Evolutionary conservation across 164 flowering plant genomes (phyloP), one percentile per base, ranked within the genome.

Genomic region (Umbellularia californica): DNA sequence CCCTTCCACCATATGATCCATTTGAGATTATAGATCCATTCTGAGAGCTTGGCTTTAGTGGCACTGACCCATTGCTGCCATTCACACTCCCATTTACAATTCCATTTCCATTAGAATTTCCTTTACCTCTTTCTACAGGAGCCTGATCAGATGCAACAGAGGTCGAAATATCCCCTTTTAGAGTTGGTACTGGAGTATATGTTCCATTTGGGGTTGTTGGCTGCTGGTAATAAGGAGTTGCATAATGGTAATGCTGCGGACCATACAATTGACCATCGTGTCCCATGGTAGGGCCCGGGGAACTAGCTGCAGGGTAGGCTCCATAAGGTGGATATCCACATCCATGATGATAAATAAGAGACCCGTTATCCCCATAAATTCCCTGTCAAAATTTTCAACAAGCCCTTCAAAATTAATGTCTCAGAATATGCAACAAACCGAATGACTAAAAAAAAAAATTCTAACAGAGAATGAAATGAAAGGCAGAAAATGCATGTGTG

Each of bases 231-330:
- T 87, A 93, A 23, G 84, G 85, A 17, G 84, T 30, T 5, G 90
- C 90, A 78, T 92, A 93, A 74, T 90, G 97, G 76, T 90, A 93
- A 17, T 88, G 95, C 71, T 90, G 97, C 58, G 92, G 87, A 23
- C 89, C 91, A 81, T 91, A 92, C 0, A 89, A 75, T 78, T 90
- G 95, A 58, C 90, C 92, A 83, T 93, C 97, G 74, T 87, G 89
- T n/a, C 92, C 93, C 79, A 92, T 35, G 12, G 92, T 79, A 9
- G 96, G 97, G 79, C 87, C 90, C 3, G 93, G 90, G 4, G 93
- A 87, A 41, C 81, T 82, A 58, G 93, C 87, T 6, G 92, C 91
- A 3, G 92, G 79, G 81, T 90, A 93, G 3, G 97, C 83, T 4
- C 83, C 90, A 82, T 88, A 93, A 3, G 98, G 87, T 63, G 87